Conservation (phyloP, 1,139 yeast genomes). For the Geotrichum siamense region DNA sequence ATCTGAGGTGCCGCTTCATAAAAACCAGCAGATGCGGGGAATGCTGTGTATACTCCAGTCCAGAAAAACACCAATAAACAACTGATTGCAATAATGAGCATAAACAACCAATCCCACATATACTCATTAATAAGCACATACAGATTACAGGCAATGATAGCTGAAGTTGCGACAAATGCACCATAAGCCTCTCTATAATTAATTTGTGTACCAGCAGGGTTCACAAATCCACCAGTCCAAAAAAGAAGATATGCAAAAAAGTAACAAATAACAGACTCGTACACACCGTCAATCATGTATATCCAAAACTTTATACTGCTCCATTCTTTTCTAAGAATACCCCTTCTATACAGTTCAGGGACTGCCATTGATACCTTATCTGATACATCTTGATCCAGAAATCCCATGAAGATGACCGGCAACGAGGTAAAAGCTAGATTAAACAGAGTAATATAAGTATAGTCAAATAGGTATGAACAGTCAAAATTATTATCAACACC, state of each 20-base stretch:
- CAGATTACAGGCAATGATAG: slow-evolving; percentile 71
- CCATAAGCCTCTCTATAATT: slow-evolving; percentile 89
- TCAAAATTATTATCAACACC: slow-evolving; percentile 81
- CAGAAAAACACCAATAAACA: slow-evolving; percentile 66
- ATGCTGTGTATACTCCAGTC: slow-evolving; percentile 86
- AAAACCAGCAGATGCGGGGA: slow-evolving; percentile 54
- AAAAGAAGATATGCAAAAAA: slow-evolving; percentile 78
- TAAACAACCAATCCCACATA: slow-evolving; percentile 90
- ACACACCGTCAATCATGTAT: slow-evolving; percentile 81
- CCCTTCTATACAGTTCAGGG: slow-evolving; percentile 85
- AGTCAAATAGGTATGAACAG: slow-evolving; percentile 87
- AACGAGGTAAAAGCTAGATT: slow-evolving; percentile 91
- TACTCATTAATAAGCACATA: slow-evolving; percentile 76
- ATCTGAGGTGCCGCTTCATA: slow-evolving; percentile 69
- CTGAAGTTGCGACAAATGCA: slow-evolving; percentile 65
- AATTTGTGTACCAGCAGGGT: slow-evolving; percentile 54
- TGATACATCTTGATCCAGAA: slow-evolving; percentile 87
- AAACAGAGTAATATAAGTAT: slow-evolving; percentile 85
- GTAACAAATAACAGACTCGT: slow-evolving; percentile 78
- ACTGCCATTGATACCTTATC: slow-evolving; percentile 74
- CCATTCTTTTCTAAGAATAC: slow-evolving; percentile 80
- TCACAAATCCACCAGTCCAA: slow-evolving; percentile 49
- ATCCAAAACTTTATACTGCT: slow-evolving; percentile 68
- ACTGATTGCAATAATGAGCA: slow-evolving; percentile 55
- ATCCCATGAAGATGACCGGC: slow-evolving; percentile 85